Evolutionary conservation across 352 stramenopile species (phyloP).

Genomic region (Phytopythium vexans): DNA sequence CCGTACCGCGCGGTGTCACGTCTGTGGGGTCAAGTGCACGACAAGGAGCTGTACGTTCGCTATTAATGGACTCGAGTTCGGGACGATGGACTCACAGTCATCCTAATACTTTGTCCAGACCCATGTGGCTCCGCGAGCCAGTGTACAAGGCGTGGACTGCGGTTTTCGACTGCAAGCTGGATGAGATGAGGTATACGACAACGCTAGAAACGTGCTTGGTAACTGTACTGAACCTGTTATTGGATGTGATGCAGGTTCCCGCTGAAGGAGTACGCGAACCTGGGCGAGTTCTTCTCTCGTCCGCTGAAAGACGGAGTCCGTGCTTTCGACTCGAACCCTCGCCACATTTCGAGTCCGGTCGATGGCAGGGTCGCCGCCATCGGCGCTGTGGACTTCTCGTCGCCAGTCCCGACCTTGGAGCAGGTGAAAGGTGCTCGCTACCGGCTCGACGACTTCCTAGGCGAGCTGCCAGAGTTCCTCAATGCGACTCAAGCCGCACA

Average conservation of each 20-base stretch:
- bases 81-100: not conserved
- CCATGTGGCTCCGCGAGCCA: conserved; percentile 58
- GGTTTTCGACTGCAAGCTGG: conserved; percentile 78
- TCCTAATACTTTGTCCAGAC: conserved; percentile 21
- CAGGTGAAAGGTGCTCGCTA: conserved; percentile 83
- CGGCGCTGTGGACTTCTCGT: conserved; percentile 42
- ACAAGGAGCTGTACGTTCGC: conserved; percentile 72
- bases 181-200: conserved; percentile 61
- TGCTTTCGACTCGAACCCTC: conserved; percentile 30
- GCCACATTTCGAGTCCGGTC: conserved; percentile 47
- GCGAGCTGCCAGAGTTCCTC: conserved; percentile 59
- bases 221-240: not conserved
- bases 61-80: not conserved
- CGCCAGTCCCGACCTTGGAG: conserved; percentile 59
- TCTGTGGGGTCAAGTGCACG: conserved; percentile 72
- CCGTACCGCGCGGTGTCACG: conserved; percentile 76
- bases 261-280: conserved; percentile 67
- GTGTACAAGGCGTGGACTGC: conserved; percentile 84
- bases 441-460: conserved; percentile 81
- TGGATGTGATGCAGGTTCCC: conserved; percentile 29
- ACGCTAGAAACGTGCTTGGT: not conserved
- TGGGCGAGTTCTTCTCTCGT: conserved; percentile 84
- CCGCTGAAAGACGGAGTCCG: conserved; percentile 67
- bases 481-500: conserved; percentile 6
- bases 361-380: conserved; percentile 61